Evolutionary conservation across 2,329 filamentous ascomycete species (phyloP).

Genomic region (Neodidymelliopsis sp.): DNA sequence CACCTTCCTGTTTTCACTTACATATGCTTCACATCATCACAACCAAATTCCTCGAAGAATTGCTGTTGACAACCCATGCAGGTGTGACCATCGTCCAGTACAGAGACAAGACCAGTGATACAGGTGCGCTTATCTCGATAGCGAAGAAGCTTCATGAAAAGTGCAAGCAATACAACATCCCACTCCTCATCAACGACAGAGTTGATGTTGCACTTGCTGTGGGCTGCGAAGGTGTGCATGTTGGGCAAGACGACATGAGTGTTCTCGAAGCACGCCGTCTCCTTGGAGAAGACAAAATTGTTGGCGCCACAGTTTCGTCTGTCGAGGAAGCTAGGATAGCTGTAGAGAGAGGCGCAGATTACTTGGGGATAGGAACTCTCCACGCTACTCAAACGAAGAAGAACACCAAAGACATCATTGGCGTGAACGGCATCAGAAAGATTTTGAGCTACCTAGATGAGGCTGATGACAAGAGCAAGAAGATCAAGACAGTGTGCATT

Average conservation of each 20-base stretch:
- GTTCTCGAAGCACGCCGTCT: conserved; percentile 71
- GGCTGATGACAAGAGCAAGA: conserved; percentile 33
- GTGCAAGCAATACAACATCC: conserved; percentile 72
- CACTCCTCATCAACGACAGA: conserved; percentile 91
- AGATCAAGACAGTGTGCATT: conserved; percentile 74
- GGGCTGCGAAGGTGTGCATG: conserved; percentile 89
- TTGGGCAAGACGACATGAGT: conserved; percentile 93
- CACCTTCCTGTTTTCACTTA: conserved; percentile 5
- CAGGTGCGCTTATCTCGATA: conserved; percentile 72
- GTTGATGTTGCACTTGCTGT: conserved; percentile 87
- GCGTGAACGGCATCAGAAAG: conserved; percentile 71
- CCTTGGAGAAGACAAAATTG: conserved; percentile 79
- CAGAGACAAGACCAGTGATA: conserved; percentile 85
- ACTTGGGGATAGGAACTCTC: conserved; percentile 89
- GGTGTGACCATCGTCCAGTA: conserved; percentile 86
- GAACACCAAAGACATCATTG: conserved; percentile 83
- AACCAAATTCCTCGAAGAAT: neutral
- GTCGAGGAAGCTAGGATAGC: conserved; percentile 76
- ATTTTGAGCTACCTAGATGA: conserved; percentile 69
- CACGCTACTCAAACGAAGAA: conserved; percentile 84
- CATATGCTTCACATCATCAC: neutral
- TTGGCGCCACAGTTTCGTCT: conserved; percentile 85
- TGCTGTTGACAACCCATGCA: conserved; percentile 28
- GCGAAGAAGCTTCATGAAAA: conserved; percentile 75
- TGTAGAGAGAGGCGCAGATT: conserved; percentile 80